These are phyloP conservation scores for Myriosclerotinia curreyana DNA, from an alignment of 2,329 filamentous ascomycete genomes.

Conservation along the genomic window DNA sequence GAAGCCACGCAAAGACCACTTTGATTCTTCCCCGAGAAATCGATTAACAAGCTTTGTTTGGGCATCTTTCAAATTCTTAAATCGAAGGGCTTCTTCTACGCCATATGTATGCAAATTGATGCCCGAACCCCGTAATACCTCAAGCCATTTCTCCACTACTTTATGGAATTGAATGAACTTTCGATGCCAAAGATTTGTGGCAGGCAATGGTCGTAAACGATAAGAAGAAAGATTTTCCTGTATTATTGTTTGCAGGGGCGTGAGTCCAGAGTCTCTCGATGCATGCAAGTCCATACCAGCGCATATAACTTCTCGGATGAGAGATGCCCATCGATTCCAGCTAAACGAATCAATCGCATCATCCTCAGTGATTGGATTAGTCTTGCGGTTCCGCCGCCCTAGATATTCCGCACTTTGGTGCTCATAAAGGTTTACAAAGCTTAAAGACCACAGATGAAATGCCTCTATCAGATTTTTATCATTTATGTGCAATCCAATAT, in stretches of 20 bases:
- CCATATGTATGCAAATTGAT: conserved; percentile 21
- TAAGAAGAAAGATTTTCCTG: no score
- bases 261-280: neutral
- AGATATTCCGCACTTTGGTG: neutral
- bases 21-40: neutral
- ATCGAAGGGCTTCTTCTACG: neutral
- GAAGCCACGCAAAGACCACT: conserved; percentile 6
- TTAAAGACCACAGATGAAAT: neutral
- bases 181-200: no score
- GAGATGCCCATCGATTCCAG: neutral
- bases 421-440: neutral
- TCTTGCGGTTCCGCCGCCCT: neutral
- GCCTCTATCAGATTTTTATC: neutral
- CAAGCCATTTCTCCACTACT: neutral
- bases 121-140: neutral
- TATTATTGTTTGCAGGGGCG: neutral
- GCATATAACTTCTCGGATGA: neutral
- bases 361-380: no score
- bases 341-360: no score
- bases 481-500: neutral
- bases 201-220: no score
- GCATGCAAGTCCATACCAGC: neutral
- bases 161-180: neutral
- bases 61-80: neutral
- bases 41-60: neutral